These are phyloP conservation scores for Phragmites australis DNA, from an alignment of 176 grass and related monocot genomes.

Conservation along the genomic window DNA sequence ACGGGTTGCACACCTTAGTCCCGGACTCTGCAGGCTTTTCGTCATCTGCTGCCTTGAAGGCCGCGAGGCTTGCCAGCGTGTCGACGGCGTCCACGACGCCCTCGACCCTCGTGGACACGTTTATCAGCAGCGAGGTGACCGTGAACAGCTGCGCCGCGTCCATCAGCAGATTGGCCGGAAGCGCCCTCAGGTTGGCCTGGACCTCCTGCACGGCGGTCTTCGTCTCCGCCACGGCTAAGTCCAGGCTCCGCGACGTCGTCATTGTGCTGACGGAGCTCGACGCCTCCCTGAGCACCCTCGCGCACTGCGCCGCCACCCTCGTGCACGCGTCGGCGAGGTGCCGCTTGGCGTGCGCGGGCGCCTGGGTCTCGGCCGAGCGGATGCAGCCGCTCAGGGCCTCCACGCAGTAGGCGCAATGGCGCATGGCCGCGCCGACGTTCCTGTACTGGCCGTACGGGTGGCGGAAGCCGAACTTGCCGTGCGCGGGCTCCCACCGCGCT, in stretches of 20 bases:
- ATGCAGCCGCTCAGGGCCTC: conserved; percentile 67
- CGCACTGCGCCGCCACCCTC: conserved; percentile 53
- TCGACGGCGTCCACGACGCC: conserved; percentile 54
- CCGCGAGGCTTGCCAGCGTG: conserved; percentile 36
- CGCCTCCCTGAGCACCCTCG: conserved; percentile 60
- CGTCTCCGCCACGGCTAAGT: conserved; percentile 65
- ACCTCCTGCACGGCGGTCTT: conserved; percentile 67
- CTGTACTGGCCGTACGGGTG: conserved; percentile 83
- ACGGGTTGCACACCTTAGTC: conserved; percentile 8
- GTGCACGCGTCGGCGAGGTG: conserved; percentile 55
- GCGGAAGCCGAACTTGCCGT: conserved; percentile 73
- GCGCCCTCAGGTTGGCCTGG: conserved; percentile 45
- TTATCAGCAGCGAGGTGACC: conserved; percentile 45
- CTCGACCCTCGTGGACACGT: conserved; percentile 51
- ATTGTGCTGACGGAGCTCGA: conserved; percentile 58
- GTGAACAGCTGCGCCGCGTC: conserved; percentile 53
- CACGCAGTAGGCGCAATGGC: conserved; percentile 85
- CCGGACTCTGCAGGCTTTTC: conserved; percentile 14
- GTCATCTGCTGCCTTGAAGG: conserved; percentile 37
- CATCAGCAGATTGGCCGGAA: conserved; percentile 43
- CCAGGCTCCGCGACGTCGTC: conserved; percentile 46
- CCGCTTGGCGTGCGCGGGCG: conserved; percentile 44
- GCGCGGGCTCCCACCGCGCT: conserved; percentile 82
- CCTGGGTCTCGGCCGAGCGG: conserved; percentile 58
- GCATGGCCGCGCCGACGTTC: conserved; percentile 70